These are phyloP conservation scores for Penicillium sp. DNA, from an alignment of 2,329 filamentous ascomycete genomes.

Conservation along the genomic window DNA sequence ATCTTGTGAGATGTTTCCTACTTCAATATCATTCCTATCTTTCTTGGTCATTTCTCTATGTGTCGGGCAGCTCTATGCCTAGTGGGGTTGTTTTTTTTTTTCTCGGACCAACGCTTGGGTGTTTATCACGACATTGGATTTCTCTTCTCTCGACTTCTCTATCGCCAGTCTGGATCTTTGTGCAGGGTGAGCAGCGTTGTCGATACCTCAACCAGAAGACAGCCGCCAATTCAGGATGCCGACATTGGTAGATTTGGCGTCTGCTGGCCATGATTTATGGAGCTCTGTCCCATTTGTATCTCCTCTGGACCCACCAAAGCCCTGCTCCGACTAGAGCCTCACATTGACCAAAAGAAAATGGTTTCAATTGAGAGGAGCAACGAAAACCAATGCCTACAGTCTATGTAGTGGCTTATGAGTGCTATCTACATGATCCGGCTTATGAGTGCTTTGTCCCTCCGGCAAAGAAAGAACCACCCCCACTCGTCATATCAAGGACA, in stretches of 20 bases:
- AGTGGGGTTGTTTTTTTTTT: not conserved
- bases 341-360: not conserved
- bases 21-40: constrained; percentile 24
- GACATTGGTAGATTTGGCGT: not conserved
- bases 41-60: constrained; percentile 18
- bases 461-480: constrained; percentile 14
- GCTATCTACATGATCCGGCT: constrained; percentile 6
- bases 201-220: not conserved
- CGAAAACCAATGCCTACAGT: constrained; percentile 8
- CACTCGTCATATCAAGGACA: constrained; percentile 11
- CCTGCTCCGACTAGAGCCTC: not conserved
- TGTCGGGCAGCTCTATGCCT: not conserved
- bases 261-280: not conserved
- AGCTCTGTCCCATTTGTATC: not conserved
- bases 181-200: not conserved
- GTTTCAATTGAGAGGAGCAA: not conserved
- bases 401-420: constrained; percentile 8
- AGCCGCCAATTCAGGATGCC: not conserved
- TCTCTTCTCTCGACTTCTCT: not conserved
- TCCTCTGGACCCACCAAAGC: not conserved
- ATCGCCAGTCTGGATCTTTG: not conserved
- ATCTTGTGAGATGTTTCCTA: constrained; percentile 11
- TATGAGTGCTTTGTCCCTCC: constrained; percentile 16
- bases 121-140: not conserved
- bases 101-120: not conserved